Conservation (phyloP, 2,329 filamentous ascomycete genomes). For the Daldinia sp. region DNA sequence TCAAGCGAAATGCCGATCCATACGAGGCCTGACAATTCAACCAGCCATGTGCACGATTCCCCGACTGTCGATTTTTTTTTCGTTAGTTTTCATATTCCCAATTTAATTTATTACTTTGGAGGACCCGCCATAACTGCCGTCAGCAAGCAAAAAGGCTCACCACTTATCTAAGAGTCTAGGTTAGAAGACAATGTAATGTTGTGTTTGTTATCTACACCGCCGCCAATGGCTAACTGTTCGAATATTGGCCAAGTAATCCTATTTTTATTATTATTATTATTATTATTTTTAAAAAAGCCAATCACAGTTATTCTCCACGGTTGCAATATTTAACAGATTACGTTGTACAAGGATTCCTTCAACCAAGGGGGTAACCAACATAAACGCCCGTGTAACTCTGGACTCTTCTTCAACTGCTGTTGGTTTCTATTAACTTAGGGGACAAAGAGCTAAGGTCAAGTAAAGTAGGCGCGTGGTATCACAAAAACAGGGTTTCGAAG, state of each 20-base stretch:
- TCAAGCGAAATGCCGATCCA: conserved; percentile 29
- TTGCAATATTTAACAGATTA: conserved; percentile 14
- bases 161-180: not conserved
- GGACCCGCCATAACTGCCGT: conserved; percentile 24
- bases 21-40: conserved; percentile 12
- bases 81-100: too few species aligned
- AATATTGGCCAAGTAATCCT: not conserved
- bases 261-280: too few species aligned
- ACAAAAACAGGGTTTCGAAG: conserved; percentile 1
- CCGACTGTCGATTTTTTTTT: too few species aligned
- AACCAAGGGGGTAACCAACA: conserved; percentile 22
- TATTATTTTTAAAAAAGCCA: too few species aligned
- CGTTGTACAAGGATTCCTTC: conserved; percentile 10
- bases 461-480: conserved; percentile 31
- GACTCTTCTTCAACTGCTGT: not conserved
- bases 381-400: conserved; percentile 34
- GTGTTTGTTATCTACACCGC: conserved; percentile 23
- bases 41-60: conserved; percentile 9
- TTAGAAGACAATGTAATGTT: not conserved
- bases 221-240: not conserved
- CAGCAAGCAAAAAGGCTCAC: conserved; percentile 12
- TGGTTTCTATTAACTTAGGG: not conserved
- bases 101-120: not conserved
- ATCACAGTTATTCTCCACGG: not conserved
- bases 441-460: not conserved